These are phyloP conservation scores for Smallanthus sonchifolius DNA, from an alignment of 129 eudicot species.

Conservation along the genomic window DNA sequence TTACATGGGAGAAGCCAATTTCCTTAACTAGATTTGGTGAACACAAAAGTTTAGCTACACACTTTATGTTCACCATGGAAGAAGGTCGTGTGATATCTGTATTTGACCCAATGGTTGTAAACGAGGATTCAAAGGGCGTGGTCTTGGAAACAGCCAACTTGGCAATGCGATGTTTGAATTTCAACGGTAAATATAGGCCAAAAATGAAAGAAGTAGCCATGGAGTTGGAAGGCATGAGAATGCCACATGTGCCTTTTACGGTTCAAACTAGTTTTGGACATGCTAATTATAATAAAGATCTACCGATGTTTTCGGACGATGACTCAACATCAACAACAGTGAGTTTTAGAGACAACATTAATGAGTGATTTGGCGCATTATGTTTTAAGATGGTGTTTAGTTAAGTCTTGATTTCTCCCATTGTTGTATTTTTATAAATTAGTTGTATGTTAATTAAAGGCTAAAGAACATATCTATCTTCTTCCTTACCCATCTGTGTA, in stretches of 20 bases:
- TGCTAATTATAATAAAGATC: not conserved
- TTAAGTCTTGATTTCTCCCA: not conserved
- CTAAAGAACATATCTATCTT: not conserved
- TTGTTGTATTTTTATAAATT: not conserved
- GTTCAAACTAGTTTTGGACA: conserved; percentile 3
- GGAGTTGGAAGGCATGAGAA: conserved; percentile 4
- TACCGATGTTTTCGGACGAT: not conserved
- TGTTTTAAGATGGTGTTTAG: not conserved
- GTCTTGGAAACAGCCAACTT: not conserved
- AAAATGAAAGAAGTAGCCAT: conserved; percentile 8
- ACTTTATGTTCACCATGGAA: not conserved
- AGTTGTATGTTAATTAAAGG: not conserved
- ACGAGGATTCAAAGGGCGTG: not conserved
- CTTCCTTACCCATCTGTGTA: not conserved
- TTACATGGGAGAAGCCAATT: conserved; percentile 3
- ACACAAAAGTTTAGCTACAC: conserved; percentile 5
- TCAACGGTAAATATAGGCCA: not conserved
- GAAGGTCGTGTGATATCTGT: conserved; percentile 1
- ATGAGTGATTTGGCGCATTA: not conserved
- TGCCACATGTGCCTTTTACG: not conserved
- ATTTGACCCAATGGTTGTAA: conserved; percentile 1
- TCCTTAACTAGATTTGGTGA: conserved; percentile 5
- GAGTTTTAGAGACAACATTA: not conserved
- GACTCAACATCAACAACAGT: not conserved
- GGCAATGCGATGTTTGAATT: conserved; percentile 11